A percentile compares a stretch with the other conserved stretches of the same genome.
These are phyloP conservation scores for Rhodotorula taiwanensis DNA, from an alignment of 768 basidiomycete species.

Conservation along the genomic window DNA sequence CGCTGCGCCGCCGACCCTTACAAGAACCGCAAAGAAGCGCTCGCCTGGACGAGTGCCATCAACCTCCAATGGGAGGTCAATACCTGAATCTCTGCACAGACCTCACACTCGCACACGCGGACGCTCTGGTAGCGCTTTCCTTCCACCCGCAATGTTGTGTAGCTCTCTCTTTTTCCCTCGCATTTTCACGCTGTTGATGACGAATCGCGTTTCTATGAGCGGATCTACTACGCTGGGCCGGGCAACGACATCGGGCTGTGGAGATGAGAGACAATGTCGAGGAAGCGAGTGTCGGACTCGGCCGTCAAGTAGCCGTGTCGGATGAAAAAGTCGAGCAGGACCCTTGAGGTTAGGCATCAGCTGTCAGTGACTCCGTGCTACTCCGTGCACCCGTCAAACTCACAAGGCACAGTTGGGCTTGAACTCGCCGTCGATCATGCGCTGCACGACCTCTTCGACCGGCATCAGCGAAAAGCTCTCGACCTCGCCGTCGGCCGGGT, in stretches of 20 bases:
- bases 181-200: background rate
- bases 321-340: constrained; percentile 81
- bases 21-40: constrained; percentile 12
- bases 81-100: background rate
- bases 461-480: constrained; percentile 81
- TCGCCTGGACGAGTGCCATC: constrained; percentile 26
- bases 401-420: constrained; percentile 84
- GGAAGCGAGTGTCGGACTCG: constrained; percentile 58
- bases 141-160: no score
- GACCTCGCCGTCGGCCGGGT: constrained; percentile 80
- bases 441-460: constrained; percentile 57
- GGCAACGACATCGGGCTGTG: constrained; percentile 13
- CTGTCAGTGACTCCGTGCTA: no score
- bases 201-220: no score
- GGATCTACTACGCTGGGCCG: constrained; percentile 13
- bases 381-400: no score
- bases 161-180: background rate
- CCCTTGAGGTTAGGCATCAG: constrained; percentile 45
- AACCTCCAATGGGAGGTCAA: constrained; percentile 25
- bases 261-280: constrained; percentile 21
- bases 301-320: constrained; percentile 77
- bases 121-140: no score
- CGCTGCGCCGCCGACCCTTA: background rate
- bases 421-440: constrained; percentile 66
- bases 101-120: no score